Evolutionary conservation across 768 basidiomycete genomes (phyloP).

Genomic region (Cubamyces lactineus): DNA sequence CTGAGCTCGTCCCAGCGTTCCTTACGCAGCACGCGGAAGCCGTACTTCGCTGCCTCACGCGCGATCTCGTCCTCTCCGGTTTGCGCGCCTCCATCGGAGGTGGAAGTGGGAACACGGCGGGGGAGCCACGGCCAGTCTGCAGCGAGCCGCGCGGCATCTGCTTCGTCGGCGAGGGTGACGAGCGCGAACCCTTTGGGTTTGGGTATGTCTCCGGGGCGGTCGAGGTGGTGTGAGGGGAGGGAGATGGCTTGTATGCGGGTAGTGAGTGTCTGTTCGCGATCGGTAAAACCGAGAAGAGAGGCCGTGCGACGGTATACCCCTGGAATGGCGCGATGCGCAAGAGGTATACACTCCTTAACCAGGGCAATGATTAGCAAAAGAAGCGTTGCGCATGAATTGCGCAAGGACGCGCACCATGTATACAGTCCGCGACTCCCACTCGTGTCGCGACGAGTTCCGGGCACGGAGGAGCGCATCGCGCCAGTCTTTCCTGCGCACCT

Average conservation of each 20-base stretch:
- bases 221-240: slow-evolving; percentile 67
- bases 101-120: neutral
- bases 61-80: neutral
- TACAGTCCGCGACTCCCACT: slow-evolving; percentile 67
- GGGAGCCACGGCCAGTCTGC: slow-evolving; percentile 66
- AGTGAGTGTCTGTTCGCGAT: neutral
- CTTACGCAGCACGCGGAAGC: slow-evolving; percentile 62
- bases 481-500: slow-evolving; percentile 62
- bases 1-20: slow-evolving; percentile 64
- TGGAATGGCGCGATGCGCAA: slow-evolving; percentile 52
- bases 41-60: slow-evolving; percentile 56
- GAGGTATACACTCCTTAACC: slow-evolving; percentile 66
- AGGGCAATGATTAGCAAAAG: too few relatives aligned
- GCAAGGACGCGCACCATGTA: slow-evolving; percentile 61
- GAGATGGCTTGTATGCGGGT: slow-evolving; percentile 51
- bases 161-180: slow-evolving; percentile 50
- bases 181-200: slow-evolving; percentile 80
- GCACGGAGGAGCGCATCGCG: slow-evolving; percentile 27
- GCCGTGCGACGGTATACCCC: slow-evolving; percentile 50
- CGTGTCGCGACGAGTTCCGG: slow-evolving; percentile 39
- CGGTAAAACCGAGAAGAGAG: slow-evolving; percentile 6
- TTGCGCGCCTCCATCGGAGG: neutral
- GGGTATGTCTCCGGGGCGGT: slow-evolving; percentile 55
- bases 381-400: neutral
- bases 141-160: slow-evolving; percentile 48